These are phyloP conservation scores for Stagonosporopsis tanaceti DNA, from an alignment of 2,329 filamentous ascomycete genomes.

Conservation along the genomic window DNA sequence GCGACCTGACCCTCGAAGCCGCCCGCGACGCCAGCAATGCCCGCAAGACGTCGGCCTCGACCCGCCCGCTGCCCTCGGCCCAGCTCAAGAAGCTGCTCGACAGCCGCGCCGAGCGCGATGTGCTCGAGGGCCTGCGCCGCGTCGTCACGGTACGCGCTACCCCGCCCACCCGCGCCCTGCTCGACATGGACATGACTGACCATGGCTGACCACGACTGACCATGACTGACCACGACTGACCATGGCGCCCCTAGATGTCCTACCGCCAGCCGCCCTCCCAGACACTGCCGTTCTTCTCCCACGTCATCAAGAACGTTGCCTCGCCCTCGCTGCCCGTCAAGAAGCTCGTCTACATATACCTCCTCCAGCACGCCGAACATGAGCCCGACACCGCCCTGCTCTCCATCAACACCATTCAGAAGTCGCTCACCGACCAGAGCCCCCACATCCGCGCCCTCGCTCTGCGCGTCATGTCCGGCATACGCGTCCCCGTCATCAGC, in stretches of 20 bases:
- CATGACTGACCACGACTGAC: conserved; percentile 23
- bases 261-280: conserved; percentile 75
- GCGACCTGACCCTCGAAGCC: conserved; percentile 96
- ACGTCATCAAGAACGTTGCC: conserved; percentile 96
- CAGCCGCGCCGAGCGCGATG: conserved; percentile 89
- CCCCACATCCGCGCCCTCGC: conserved; percentile 91
- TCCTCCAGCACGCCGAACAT: conserved; percentile 94
- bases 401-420: conserved; percentile 98
- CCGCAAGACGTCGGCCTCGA: conserved; percentile 63
- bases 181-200: too few species aligned
- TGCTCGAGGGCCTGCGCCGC: conserved; percentile 87
- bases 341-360: conserved; percentile 98
- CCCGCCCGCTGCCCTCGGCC: conserved; percentile 73
- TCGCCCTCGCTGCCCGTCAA: conserved; percentile 94
- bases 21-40: conserved; percentile 80
- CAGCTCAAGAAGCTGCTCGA: conserved; percentile 96
- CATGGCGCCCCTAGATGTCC: conserved; percentile 76
- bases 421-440: conserved; percentile 91
- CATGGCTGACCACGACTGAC: too few species aligned
- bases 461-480: conserved; percentile 95
- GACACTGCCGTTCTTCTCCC: conserved; percentile 93
- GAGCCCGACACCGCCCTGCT: conserved; percentile 94
- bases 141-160: conserved; percentile 76
- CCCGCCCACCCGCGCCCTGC: conserved; percentile 7
- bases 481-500: conserved; percentile 95